Evolutionary conservation across 495 filamentous ascomycete genomes (phyloP), one percentile per base, ranked within the genome.

Genomic region (Aspergillus nanangensis): DNA sequence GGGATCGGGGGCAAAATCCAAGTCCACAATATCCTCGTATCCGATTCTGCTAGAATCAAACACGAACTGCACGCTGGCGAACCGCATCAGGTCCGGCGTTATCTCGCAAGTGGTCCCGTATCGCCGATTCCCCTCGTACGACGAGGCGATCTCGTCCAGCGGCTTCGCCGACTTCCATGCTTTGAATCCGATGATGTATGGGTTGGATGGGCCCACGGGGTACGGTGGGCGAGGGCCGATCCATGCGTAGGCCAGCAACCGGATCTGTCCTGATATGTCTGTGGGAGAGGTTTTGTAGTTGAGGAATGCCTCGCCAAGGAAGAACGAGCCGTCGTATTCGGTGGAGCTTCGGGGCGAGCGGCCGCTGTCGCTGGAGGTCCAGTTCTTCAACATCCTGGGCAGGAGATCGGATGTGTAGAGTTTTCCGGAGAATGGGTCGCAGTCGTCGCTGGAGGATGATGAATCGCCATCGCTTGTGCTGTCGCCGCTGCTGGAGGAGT

Each of bases 271-370:
- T 9, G 31, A 15, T 15, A 9, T 0, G 13, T 24, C 19, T 23
- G 31, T 35, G 15, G 17, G 5, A 5, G 17, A 8, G 31, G 36
- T 36, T 8, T 44, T 24, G 10, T 44, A 44, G 18, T 29, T 35
- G 13, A 44, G 19, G 36, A 5, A 22, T 20, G 3, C 42, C 36
- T 44, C 42, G 9, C 42, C 42, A 2, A 23, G 29, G 31, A 44
- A 44, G 42, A 23, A 44, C 36, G 42, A 44, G 4, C 42, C 42
- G 11, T 44, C 42, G 29, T 44, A 44, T 44, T 35, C 36, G 2
- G 18, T 37, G 35, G 42, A 32, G n/a, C 13, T 44, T 3, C 8
- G 11, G 18, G 31, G 15, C 1, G 31, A 13, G 18, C 9, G 23
- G 1, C 31, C 42, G 13, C 42, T 32, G 32, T 20, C 21, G 23